A percentile compares a stretch with the other conserved stretches of the same genome.
phyloP scores from a whole-genome alignment of 257 asterid genomes.

The Salvia miltiorrhiza region DNA sequence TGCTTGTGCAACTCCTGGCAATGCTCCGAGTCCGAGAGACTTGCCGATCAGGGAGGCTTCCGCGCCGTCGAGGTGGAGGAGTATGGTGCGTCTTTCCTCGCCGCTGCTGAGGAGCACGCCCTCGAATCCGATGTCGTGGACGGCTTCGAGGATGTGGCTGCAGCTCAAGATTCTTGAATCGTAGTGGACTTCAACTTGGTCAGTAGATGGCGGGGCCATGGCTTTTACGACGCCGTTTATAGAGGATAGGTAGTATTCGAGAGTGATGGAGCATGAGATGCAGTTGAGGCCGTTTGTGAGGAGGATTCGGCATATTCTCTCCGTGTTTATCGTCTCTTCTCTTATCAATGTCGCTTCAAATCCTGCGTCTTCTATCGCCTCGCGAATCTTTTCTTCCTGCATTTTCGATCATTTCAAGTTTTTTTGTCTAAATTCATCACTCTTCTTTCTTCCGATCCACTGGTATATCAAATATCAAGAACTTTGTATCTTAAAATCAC shows the following conservation, averaged over 20 bases:
- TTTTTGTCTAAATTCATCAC: too few species aligned
- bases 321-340: constrained; percentile 24
- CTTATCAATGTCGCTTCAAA: constrained; percentile 40
- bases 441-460: too few species aligned
- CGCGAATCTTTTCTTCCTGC: constrained; percentile 52
- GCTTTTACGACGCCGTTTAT: constrained; percentile 49
- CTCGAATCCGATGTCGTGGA: constrained; percentile 49
- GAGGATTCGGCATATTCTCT: constrained; percentile 40
- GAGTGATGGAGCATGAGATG: constrained; percentile 52
- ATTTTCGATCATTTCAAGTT: neutral
- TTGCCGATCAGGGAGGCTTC: constrained; percentile 19
- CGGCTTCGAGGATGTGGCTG: constrained; percentile 32
- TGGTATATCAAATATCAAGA: too few species aligned
- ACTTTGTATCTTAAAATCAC: too few species aligned
- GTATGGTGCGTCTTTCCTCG: constrained; percentile 28
- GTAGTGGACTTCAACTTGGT: constrained; percentile 43
- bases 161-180: constrained; percentile 36
- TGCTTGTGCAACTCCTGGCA: constrained; percentile 44
- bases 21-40: constrained; percentile 39
- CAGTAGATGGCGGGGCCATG: constrained; percentile 38
- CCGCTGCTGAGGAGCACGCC: constrained; percentile 41
- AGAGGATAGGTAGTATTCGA: constrained; percentile 43
- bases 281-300: constrained; percentile 49
- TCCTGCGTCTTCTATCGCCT: constrained; percentile 58
- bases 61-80: constrained; percentile 46